Evolutionary conservation across 306 rosid species (phyloP), one percentile per base, ranked within the genome.

Genomic region (Potentilla sterilis): DNA sequence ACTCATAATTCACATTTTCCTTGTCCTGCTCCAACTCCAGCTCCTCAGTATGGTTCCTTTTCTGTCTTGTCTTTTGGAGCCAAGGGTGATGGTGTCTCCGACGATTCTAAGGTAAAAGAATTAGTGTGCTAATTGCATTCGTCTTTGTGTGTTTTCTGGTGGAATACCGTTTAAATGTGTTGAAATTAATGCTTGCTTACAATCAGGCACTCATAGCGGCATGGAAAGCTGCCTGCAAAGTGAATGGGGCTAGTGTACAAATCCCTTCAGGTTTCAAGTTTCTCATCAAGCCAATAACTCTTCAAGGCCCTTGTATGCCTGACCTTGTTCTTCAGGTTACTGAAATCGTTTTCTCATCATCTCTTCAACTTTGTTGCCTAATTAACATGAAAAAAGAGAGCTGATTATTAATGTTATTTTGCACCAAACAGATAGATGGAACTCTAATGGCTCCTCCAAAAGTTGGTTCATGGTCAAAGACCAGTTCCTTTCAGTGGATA

Each of bases 301-400:
- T 95, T 77, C 86, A 89, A 79, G 97, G 97, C 73, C 96, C 97
- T 79, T 95, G 97, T 74, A 85, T 89, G 91, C 90, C 96, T 79
- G 72, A 46, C 76, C 87, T 95, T 69, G 83, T 81, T 75, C 97
- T 95, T 87, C 97, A 90, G 97, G 98, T 93, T 5, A 43, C 16
- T 13, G 34, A 38, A 14, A 57, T 64, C 18, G 1, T 18, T 75
- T 67, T 77, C 74, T 78, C 42, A 69, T 21, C 62, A 8, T 73
- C 62, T 49, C 24, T 5, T 24, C 13, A 14, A 62, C 32, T 78
- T 18, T 28, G 69, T 14, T 19, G 18, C 38, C 2, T n/a, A 48
- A 38, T 6, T 61, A 5, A 61, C 10, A 22, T 18, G 43, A 3
- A 74, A 49, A 49, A 49, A 49, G 32, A 21, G 22, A 46, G n/a